phyloP scores from a whole-genome alignment of 805 yeast genomes.

The Hanseniaspora thailandica region DNA sequence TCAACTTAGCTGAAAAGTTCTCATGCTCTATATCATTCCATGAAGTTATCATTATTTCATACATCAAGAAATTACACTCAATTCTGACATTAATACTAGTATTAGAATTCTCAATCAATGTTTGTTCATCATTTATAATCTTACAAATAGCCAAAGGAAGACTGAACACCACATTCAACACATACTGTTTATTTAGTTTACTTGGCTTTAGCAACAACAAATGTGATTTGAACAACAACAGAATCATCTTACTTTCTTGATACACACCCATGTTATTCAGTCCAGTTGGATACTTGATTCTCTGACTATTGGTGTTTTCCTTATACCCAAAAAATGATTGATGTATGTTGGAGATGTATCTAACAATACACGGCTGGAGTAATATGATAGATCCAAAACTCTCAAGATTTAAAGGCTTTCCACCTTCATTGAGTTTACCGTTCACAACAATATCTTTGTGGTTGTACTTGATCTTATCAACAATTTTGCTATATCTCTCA shows the following conservation, averaged over 20 bases:
- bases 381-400: slow-evolving; percentile 10
- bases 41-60: slow-evolving; percentile 1
- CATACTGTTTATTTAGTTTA: not conserved
- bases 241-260: not conserved
- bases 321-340: not conserved
- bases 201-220: not conserved
- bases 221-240: slow-evolving; percentile 5
- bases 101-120: not conserved
- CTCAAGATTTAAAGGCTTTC: not conserved
- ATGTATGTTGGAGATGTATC: not conserved
- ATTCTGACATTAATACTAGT: not conserved
- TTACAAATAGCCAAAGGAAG: not conserved
- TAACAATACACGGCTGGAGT: not conserved
- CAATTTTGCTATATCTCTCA: slow-evolving; percentile 1
- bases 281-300: not conserved
- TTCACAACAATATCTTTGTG: not conserved
- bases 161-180: not conserved
- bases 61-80: not conserved
- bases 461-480: not conserved
- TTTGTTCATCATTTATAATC: not conserved
- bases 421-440: not conserved
- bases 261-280: not conserved
- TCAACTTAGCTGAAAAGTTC: not conserved
- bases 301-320: not conserved
- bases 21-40: slow-evolving; percentile 8